Evolutionary conservation across 2,329 filamentous ascomycete species (phyloP).

Genomic region (Apiospora hydei): DNA sequence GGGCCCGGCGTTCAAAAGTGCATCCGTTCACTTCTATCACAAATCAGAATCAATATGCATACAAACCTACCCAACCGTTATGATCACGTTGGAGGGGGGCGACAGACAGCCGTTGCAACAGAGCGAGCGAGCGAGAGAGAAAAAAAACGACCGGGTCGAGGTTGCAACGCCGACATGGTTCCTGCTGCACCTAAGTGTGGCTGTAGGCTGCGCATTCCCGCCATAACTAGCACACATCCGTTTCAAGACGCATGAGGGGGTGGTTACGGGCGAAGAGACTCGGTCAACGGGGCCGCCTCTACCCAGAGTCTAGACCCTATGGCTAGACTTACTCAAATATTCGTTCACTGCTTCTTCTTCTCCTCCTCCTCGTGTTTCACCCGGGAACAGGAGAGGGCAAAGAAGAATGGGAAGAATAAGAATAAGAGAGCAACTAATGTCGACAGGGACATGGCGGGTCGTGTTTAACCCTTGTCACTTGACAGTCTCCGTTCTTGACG

Average conservation of each 20-base stretch:
- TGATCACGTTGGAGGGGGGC: not conserved
- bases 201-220: conserved; percentile 14
- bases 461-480: not conserved
- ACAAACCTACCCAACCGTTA: not conserved
- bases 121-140: too few species aligned
- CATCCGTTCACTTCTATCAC: not conserved
- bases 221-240: conserved; percentile 4
- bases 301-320: not conserved
- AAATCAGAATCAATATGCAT: not conserved
- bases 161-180: conserved; percentile 8
- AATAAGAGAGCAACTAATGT: not conserved
- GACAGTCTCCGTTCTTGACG: not conserved
- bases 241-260: conserved; percentile 2
- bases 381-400: not conserved
- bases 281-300: not conserved
- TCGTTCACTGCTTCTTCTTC: not conserved
- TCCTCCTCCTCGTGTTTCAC: not conserved
- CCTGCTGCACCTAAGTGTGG: conserved; percentile 17
- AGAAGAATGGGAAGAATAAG: too few species aligned
- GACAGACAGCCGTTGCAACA: not conserved
- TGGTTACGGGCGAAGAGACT: not conserved
- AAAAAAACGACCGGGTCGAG: not conserved
- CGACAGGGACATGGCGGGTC: not conserved
- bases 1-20: not conserved
- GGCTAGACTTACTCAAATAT: not conserved